phyloP scores from a whole-genome alignment of 2,329 filamentous ascomycete species.

The Pseudogymnoascus pannorum region DNA sequence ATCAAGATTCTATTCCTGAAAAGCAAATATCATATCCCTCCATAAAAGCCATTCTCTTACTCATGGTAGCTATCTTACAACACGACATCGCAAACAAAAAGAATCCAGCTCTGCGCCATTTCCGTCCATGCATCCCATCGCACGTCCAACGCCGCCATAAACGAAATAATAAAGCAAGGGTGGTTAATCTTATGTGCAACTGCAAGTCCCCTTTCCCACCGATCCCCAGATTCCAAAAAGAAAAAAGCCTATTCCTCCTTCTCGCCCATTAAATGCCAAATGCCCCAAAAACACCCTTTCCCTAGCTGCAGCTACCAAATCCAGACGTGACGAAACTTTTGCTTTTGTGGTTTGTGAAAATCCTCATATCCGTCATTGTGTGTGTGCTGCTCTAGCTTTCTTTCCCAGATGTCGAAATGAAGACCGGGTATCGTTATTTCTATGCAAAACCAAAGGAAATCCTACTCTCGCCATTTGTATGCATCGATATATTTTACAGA shows the following conservation, averaged over 20 bases:
- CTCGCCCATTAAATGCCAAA: conserved; percentile 3
- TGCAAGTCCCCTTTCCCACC: background rate
- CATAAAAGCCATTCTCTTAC: conserved; percentile 5
- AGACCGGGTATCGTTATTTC: conserved; percentile 29
- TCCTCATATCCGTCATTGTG: conserved; percentile 9
- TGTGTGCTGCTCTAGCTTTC: conserved; percentile 10
- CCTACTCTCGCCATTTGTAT: conserved; percentile 18
- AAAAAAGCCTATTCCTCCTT: background rate
- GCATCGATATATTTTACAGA: conserved; percentile 24
- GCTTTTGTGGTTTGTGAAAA: conserved; percentile 8
- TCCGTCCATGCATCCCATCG: conserved; percentile 7
- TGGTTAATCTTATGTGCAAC: conserved; percentile 7
- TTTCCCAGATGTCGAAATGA: conserved; percentile 19
- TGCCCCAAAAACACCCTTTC: conserved; percentile 2
- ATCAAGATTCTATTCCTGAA: conserved; percentile 9
- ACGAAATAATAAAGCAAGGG: background rate
- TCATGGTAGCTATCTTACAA: conserved; percentile 7
- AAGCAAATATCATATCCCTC: conserved; percentile 2
- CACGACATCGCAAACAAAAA: conserved; percentile 2
- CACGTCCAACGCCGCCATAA: conserved; percentile 8
- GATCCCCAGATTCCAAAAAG: background rate
- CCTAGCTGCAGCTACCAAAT: conserved; percentile 8
- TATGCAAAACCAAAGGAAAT: conserved; percentile 29
- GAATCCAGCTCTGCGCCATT: conserved; percentile 4
- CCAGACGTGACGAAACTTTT: background rate